Evolutionary conservation across 495 filamentous ascomycete species (phyloP).

Genomic region (Pseudotulostoma volvatum): DNA sequence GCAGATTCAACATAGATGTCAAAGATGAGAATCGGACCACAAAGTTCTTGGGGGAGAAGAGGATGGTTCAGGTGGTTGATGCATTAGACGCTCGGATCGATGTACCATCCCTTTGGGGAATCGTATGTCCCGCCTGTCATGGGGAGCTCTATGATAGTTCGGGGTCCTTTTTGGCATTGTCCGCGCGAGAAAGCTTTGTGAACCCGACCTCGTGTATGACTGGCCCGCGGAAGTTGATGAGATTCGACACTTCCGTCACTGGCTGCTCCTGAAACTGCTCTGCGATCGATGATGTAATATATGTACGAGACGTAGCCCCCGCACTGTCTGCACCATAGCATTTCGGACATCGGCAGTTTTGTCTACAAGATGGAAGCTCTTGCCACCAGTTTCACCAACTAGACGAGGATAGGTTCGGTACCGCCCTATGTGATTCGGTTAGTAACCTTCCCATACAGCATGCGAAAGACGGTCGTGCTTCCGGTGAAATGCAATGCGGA

Average conservation of each 20-base stretch:
- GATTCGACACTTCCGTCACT: slow-evolving; percentile 48
- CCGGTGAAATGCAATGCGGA: slow-evolving; percentile 72
- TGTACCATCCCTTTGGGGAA: slow-evolving; percentile 44
- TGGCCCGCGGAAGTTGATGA: slow-evolving; percentile 42
- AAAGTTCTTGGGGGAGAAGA: slow-evolving; percentile 45
- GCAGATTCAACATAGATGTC: slow-evolving; percentile 39
- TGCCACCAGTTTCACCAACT: slow-evolving; percentile 76
- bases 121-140: slow-evolving; percentile 44
- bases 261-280: slow-evolving; percentile 46
- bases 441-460: slow-evolving; percentile 61
- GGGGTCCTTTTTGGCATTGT: slow-evolving; percentile 43
- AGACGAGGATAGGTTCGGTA: slow-evolving; percentile 69
- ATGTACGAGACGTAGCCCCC: slow-evolving; percentile 66
- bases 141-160: no score
- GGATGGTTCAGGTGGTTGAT: slow-evolving; percentile 47
- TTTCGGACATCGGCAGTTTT: slow-evolving; percentile 55
- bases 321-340: slow-evolving; percentile 64
- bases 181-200: slow-evolving; percentile 34
- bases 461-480: slow-evolving; percentile 68
- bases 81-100: slow-evolving; percentile 50
- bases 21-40: slow-evolving; percentile 44
- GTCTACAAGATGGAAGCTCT: slow-evolving; percentile 84
- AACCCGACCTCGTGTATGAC: slow-evolving; percentile 40
- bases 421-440: slow-evolving; percentile 49
- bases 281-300: slow-evolving; percentile 55